phyloP scores from a whole-genome alignment of 176 grass and related monocot genomes.

The Aegilops speltoides region DNA sequence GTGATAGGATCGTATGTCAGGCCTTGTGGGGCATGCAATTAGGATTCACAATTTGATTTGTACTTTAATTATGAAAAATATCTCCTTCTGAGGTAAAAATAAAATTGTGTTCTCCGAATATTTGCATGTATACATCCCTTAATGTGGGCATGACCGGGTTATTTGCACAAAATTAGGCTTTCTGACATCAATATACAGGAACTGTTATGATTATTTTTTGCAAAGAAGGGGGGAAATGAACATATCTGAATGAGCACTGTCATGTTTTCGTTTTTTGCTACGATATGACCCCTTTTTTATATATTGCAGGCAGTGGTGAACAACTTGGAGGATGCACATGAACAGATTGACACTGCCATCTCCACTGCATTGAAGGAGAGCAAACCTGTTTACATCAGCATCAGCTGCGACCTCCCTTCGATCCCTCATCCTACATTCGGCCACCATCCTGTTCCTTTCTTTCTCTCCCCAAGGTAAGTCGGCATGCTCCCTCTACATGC shows the following conservation, averaged over 20 bases:
- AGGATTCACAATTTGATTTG: background rate
- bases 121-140: background rate
- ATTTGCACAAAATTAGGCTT: background rate
- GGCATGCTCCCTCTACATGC: background rate
- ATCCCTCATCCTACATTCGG: conserved; percentile 54
- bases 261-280: background rate
- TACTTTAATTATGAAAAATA: background rate
- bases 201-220: background rate
- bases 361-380: conserved; percentile 62
- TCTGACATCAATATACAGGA: background rate
- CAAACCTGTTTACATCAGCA: conserved; percentile 66
- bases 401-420: conserved; percentile 49
- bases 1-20: background rate
- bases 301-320: conserved; percentile 51
- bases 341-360: conserved; percentile 57
- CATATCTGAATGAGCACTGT: background rate
- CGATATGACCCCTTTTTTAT: background rate
- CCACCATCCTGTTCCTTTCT: conserved; percentile 47
- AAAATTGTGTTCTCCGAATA: background rate
- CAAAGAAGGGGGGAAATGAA: background rate
- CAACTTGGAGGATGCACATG: conserved; percentile 61
- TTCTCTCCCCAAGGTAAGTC: conserved; percentile 52
- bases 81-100: background rate
- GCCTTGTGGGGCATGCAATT: background rate
- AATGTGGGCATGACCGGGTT: background rate